Percentiles rank a stretch among this genome's conserved stretches.
Evolutionary conservation across 257 asterid species (phyloP).

Genomic region (Paulownia fortunei): DNA sequence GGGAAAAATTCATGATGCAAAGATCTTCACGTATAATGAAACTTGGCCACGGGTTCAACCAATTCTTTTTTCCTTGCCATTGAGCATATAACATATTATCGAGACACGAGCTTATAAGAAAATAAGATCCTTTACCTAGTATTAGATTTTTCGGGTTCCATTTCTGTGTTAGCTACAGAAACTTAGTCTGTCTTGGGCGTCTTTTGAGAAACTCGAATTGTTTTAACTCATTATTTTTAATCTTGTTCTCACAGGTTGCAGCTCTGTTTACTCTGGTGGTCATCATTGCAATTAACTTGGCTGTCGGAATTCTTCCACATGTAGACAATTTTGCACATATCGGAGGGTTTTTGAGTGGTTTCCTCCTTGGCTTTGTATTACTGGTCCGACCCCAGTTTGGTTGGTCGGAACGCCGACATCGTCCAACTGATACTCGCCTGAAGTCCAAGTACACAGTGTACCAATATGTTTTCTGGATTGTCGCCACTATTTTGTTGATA

Average conservation of each 20-base stretch:
- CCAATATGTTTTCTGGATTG: slow-evolving; percentile 66
- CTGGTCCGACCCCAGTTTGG: slow-evolving; percentile 90
- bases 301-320: slow-evolving; percentile 88
- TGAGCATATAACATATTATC: not conserved
- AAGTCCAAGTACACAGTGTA: slow-evolving; percentile 71
- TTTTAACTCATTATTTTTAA: not conserved
- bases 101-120: not conserved
- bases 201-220: not conserved
- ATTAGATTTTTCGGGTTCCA: not conserved
- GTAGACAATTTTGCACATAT: slow-evolving; percentile 94
- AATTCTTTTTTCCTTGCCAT: not conserved
- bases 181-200: not conserved
- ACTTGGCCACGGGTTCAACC: not conserved
- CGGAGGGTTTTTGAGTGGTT: slow-evolving; percentile 86
- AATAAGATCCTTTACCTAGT: not conserved
- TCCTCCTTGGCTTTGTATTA: slow-evolving; percentile 83
- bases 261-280: slow-evolving; percentile 80
- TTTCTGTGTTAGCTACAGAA: not conserved
- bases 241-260: slow-evolving; percentile 60
- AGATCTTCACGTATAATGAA: not conserved
- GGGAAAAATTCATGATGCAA: not conserved
- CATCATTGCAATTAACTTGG: slow-evolving; percentile 75
- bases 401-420: slow-evolving; percentile 62
- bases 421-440: slow-evolving; percentile 51
- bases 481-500: slow-evolving; percentile 58